Base-by-base conservation (phyloP, 331 rosid species). In the Telfairia occidentalis region DNA sequence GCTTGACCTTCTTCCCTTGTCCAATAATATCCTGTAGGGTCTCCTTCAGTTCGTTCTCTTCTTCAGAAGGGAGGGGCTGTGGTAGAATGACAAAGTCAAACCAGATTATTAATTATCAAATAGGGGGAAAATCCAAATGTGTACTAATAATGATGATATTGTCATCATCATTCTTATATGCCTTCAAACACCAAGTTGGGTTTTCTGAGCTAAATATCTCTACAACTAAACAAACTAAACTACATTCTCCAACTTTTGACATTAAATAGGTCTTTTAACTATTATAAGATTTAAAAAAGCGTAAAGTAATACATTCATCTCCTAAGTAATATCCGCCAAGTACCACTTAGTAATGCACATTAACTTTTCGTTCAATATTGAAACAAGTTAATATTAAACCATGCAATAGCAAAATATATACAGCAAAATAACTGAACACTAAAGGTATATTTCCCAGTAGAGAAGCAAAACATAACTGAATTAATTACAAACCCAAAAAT, bases 11-110 rank as follows among this genome's bases (percentile, higher is more conserved):
- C 75, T 87, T 79, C 32, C 93, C 93, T 3, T 87, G 79, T 40
- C 93, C 98, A 29, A 92, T 53, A 26, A 93, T 80, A 5, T 85
- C 91, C 75, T 88, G 97, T 69, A 93, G 74, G 55, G 92, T 88
- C 49, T 86, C 92, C 83, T 84, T 89, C 88, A 93, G 81, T 43
- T 88, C 98, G 76, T 85, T 86, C 89, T 91, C 98, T 81, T 93
- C 98, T 76, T 85, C 88, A 30, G 92, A 48, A 11, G 98, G 96
- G 73, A 91, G 91, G 79, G 97, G 86, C 97, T 94, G 53, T 64
- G 71, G 32, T 49, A 66, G 5, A 66, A 64, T 37, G 72, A 59
- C 35, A 30, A 19, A 19, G 4, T 64, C 7, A 64, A 57, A 57
- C n/a, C 64, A 57, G 64, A 54, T 23, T 35, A n/a, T 16, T 12